Evolutionary conservation across 2,329 filamentous ascomycete species (phyloP).

Genomic region (Colletotrichum sp.): DNA sequence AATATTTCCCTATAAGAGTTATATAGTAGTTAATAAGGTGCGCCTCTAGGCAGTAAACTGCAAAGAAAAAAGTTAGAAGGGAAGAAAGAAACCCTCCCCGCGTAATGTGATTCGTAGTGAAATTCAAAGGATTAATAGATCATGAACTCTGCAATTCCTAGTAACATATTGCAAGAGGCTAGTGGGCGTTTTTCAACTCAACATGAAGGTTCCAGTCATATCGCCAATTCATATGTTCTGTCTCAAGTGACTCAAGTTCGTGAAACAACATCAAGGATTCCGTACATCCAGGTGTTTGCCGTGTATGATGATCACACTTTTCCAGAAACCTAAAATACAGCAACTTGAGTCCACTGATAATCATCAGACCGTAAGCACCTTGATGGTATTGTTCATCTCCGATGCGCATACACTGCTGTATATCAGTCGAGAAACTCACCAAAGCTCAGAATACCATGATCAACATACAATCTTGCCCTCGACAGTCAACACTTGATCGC

Average conservation of each 20-base stretch:
- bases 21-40: too few species aligned
- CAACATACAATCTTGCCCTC: accelerated
- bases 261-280: neutral
- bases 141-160: neutral
- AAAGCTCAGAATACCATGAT: accelerated
- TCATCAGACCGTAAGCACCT: accelerated
- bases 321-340: neutral
- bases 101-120: neutral
- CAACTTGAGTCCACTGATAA: neutral
- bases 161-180: accelerated
- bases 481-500: accelerated
- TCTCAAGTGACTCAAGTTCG: accelerated
- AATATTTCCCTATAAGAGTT: too few species aligned
- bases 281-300: neutral
- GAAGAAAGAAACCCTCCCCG: too few species aligned
- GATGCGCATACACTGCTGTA: accelerated
- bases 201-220: neutral
- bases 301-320: accelerated
- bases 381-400: accelerated
- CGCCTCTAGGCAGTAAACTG: too few species aligned
- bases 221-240: neutral
- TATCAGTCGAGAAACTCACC: too few species aligned
- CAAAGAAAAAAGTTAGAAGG: too few species aligned
- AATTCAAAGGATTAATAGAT: accelerated
- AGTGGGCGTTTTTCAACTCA: neutral